Conservation (phyloP, 306 rosid species). For the Hippophae tibetana region DNA sequence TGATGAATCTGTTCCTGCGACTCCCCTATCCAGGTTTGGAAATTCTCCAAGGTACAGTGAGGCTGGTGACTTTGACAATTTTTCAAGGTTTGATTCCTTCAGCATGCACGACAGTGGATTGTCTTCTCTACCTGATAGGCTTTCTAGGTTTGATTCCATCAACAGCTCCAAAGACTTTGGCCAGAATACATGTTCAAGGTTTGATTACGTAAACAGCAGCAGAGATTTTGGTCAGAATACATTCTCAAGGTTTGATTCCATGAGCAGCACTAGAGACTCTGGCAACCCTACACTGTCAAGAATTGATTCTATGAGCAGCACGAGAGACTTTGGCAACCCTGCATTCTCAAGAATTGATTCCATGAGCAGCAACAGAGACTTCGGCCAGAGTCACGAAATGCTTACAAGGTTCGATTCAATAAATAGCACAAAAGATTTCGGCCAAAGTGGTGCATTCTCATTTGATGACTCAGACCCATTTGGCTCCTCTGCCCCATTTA, state of each 20-base stretch:
- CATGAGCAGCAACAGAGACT: conserved; percentile 49
- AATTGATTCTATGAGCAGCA: conserved; percentile 57
- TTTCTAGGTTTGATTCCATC: conserved; percentile 24
- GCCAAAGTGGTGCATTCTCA: conserved; percentile 47
- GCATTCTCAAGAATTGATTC: conserved; percentile 42
- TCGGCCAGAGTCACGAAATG: conserved; percentile 31
- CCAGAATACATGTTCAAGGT: conserved; percentile 34
- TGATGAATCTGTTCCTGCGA: conserved; percentile 89
- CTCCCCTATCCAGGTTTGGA: conserved; percentile 73
- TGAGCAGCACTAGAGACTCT: conserved; percentile 16
- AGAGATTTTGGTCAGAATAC: conserved; percentile 40
- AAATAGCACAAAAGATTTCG: conserved; percentile 49
- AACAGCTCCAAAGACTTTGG: conserved; percentile 19
- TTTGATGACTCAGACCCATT: conserved; percentile 79
- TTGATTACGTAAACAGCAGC: conserved; percentile 46
- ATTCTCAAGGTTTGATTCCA: conserved; percentile 22
- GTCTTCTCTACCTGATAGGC: conserved; percentile 33
- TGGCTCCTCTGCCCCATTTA: conserved; percentile 82
- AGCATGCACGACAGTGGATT: conserved; percentile 47
- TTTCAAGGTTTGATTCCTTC: conserved; percentile 74
- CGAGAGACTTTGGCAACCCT: conserved; percentile 42
- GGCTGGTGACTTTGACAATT: conserved; percentile 77
- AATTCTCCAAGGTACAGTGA: conserved; percentile 88
- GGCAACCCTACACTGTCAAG: conserved; percentile 25
- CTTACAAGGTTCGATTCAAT: conserved; percentile 66